Base-by-base conservation (phyloP, 768 basidiomycete genomes). In the Daedaleopsis sinensis region DNA sequence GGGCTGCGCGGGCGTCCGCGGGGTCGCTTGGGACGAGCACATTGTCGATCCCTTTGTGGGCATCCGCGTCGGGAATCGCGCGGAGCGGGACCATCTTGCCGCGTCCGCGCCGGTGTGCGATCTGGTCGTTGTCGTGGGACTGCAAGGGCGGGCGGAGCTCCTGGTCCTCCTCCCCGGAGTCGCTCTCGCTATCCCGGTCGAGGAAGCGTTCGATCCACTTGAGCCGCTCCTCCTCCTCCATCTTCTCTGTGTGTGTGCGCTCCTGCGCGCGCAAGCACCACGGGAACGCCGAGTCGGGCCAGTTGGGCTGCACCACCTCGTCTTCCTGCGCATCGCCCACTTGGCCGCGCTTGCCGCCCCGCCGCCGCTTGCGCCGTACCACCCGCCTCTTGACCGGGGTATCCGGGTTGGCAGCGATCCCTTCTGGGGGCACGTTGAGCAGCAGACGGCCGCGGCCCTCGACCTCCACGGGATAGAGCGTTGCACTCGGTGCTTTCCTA, bases 221-320 rank as follows among this genome's bases (percentile, higher is more conserved):
- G 69, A 91, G 67, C 54, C 85, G 81, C 68, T 89, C 85, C 66
- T 82, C 83, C 65, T 85, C 79, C 68, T 86, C 81, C 35, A 80
- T 79, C 67, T 81, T 82, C 23, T 79, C 78, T 49, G 78, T 65
- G 52, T 85, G 83, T 23, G 77, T 75, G 36, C 82, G 79, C 70
- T 87, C 82, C 63, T 84, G 79, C n/a, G 76, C 78, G 56, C 86
- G 78, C 64, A 87, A 70, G 52, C 82, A 82, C 92, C 91, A 94
- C 21, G 92, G 91, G 68, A 92, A 93, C 72, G 86, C 85, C 9
- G 78, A 65, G 67, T 94, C 92, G 8, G 87, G 88, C 91, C 92
- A 93, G 68, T 90, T 87, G 11, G 90, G 89, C 55, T 74, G 48
- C 38, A 83, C 81, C 1, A 70, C 51, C 5, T 69, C 64, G n/a